Evolutionary conservation across 345 rosid species (phyloP).

Genomic region (Salix brachista): DNA sequence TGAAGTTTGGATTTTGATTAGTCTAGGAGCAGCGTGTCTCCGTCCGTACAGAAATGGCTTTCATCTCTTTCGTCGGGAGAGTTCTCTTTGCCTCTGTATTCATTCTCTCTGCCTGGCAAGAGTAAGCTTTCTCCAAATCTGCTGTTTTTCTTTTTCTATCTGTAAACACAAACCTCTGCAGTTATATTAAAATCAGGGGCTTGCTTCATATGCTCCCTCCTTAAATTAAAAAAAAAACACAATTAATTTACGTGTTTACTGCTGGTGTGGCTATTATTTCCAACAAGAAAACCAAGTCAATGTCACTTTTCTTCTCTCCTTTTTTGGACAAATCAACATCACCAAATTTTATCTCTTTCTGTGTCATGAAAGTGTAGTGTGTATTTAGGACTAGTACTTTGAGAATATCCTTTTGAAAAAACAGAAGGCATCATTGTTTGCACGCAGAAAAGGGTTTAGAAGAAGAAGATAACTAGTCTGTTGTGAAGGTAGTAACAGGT

Average conservation of each 20-base stretch:
- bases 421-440: not conserved
- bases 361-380: not conserved
- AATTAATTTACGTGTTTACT: no score
- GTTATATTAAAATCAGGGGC: not conserved
- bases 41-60: constrained; percentile 25
- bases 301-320: not conserved
- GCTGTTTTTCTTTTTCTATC: not conserved
- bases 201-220: not conserved
- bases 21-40: not conserved
- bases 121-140: constrained; percentile 33
- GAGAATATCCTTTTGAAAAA: not conserved
- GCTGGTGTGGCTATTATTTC: no score
- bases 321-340: not conserved
- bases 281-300: not conserved
- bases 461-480: not conserved
- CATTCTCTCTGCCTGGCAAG: constrained; percentile 69
- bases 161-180: not conserved
- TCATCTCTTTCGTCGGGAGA: constrained; percentile 54
- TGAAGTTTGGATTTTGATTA: no score
- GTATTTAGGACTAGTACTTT: not conserved
- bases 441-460: not conserved
- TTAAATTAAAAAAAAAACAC: not conserved
- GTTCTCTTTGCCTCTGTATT: constrained; percentile 65
- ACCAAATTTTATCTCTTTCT: not conserved
- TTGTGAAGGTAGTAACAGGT: not conserved